Base-by-base conservation (phyloP, 768 basidiomycete species). In the Porphyrellus cyaneotinctus region DNA sequence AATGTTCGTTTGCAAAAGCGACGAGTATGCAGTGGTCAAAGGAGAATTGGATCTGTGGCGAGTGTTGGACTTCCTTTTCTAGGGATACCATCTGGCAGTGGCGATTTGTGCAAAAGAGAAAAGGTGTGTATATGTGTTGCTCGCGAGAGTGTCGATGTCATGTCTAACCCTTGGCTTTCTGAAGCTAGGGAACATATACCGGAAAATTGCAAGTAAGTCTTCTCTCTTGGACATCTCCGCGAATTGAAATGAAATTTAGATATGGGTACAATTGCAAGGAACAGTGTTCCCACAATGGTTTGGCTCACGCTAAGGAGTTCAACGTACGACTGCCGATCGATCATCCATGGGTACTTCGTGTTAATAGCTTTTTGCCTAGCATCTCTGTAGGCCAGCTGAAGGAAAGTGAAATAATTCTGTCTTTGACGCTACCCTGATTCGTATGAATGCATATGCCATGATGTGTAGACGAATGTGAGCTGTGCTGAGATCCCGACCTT, bases 261-360 rank as follows among this genome's bases (percentile, higher is more conserved):
- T 36, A 55, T 20, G 53, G 55, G 11, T 44, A 56, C 6, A 13
- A 55, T 7, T 56, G 55, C 28, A 14, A 3, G 17, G 6, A 48
- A 17, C 43, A 56, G 22, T 47, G 54, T 24, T 1, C 9, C 2
- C 35, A 54, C 15, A 12, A 8, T 0, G 53, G 52, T 6, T 38
- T 54, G 12, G 35, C 39, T 23, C 53, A 39, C 20, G 45, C 45
- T 31, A 37, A 47, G 43, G 4, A 32, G 15, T 47, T 42, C 42
- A 55, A 55, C 30, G 52, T 48, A 10, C 23, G 51, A 22, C 23
- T 7, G 22, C n/a, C 20, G 9, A 26, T 5, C 2, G n/a, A n/a
- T n/a, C n/a, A n/a, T n/a, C n/a, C n/a, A n/a, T n/a, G n/a, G n/a
- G n/a, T n/a, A n/a, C n/a, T n/a, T n/a, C n/a, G n/a, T n/a, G n/a